Percentiles rank a stretch among this genome's conserved stretches.
Conservation (phyloP, 768 basidiomycete genomes). For the Lentinus tigrinus region DNA sequence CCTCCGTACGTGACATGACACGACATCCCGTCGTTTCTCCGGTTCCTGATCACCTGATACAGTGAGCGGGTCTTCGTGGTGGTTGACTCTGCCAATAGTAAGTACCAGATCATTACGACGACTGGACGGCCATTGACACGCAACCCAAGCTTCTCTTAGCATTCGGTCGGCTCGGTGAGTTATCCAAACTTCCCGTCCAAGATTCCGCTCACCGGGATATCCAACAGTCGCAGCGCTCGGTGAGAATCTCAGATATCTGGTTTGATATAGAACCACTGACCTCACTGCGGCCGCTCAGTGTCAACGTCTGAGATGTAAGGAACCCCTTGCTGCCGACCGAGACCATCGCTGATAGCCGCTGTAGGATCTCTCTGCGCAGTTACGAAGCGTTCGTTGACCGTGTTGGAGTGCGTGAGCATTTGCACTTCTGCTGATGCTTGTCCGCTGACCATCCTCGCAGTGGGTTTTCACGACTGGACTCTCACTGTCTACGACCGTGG, state of each 20-base stretch:
- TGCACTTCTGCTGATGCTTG: not conserved
- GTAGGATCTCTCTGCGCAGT: constrained; percentile 17
- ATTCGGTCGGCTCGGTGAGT: constrained; percentile 9
- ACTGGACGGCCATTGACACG: not conserved
- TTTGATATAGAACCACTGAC: not conserved
- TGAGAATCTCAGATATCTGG: not conserved
- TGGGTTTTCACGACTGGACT: constrained; percentile 31
- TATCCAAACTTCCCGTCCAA: not conserved
- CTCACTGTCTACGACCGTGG: constrained; percentile 22
- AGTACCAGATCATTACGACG: not conserved
- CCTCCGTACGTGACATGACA: constrained; percentile 15
- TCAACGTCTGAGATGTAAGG: constrained; percentile 18
- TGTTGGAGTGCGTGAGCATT: constrained; percentile 13
- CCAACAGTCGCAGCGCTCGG: constrained; percentile 3
- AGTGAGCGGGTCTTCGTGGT: constrained; percentile 18
- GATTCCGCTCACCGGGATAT: not conserved
- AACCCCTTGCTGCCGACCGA: no score
- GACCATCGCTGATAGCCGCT: not conserved
- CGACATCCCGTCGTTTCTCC: not conserved
- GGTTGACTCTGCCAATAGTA: constrained; percentile 14
- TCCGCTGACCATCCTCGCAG: constrained; percentile 8
- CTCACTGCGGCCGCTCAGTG: constrained; percentile 2
- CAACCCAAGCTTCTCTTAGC: constrained; percentile 7
- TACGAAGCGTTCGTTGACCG: constrained; percentile 17
- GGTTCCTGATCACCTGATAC: not conserved